These are phyloP conservation scores for Claviceps sp. DNA, from an alignment of 2,329 filamentous ascomycete genomes.

Conservation along the genomic window DNA sequence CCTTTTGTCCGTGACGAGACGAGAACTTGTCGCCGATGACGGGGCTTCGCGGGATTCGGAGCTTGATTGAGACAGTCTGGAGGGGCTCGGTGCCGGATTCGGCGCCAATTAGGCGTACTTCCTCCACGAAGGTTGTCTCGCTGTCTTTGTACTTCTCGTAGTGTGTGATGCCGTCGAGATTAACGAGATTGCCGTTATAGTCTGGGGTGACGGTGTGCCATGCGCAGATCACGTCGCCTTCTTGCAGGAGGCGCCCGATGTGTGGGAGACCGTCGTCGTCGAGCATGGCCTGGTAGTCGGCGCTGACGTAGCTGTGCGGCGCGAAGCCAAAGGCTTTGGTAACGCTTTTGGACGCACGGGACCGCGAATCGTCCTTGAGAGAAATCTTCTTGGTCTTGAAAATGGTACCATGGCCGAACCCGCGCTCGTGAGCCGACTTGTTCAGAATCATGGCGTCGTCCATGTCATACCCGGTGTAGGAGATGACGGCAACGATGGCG, in stretches of 20 bases:
- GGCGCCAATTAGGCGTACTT: constrained; percentile 78
- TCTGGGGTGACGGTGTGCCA: constrained; percentile 81
- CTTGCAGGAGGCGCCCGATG: constrained; percentile 62
- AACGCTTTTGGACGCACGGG: constrained; percentile 52
- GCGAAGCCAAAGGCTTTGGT: constrained; percentile 86
- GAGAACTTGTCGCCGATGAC: constrained; percentile 99
- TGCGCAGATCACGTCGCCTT: constrained; percentile 76
- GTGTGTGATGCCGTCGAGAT: constrained; percentile 73
- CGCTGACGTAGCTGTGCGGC: constrained; percentile 58
- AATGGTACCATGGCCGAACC: constrained; percentile 89
- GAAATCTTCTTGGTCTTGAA: constrained; percentile 95
- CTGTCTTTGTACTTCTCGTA: constrained; percentile 91
- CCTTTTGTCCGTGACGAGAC: constrained; percentile 95
- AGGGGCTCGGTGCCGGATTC: constrained; percentile 72
- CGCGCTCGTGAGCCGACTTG: constrained; percentile 90
- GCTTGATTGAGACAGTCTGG: constrained; percentile 84
- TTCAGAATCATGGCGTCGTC: constrained; percentile 99
- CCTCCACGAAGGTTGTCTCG: constrained; percentile 80
- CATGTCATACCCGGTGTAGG: constrained; percentile 99
- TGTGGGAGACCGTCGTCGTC: constrained; percentile 81
- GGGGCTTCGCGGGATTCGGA: constrained; percentile 77
- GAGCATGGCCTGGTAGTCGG: constrained; percentile 55
- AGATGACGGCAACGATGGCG: constrained; percentile 91
- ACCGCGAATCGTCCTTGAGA: constrained; percentile 64
- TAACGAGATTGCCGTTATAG: constrained; percentile 63